Conservation (phyloP, 495 filamentous ascomycete genomes). For the Choiromyces venosus region DNA sequence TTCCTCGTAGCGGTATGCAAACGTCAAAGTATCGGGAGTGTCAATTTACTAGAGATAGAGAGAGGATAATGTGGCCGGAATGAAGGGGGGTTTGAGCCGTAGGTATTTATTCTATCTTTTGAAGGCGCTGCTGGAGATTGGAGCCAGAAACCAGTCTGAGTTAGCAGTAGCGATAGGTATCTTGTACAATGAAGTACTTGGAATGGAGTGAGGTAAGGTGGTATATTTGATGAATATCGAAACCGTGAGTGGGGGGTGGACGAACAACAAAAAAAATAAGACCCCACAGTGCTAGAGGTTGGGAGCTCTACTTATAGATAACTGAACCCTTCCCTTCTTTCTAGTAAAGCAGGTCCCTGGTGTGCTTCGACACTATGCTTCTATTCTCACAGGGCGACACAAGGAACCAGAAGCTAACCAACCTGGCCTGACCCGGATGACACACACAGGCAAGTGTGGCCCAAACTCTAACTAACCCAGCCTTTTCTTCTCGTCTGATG, state of each 20-base stretch:
- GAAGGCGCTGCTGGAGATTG: slow-evolving; percentile 15
- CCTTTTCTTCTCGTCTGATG: background rate
- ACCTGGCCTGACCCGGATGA: background rate
- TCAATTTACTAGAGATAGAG: background rate
- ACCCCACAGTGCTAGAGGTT: background rate
- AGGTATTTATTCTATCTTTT: slow-evolving; percentile 3
- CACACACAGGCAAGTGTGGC: background rate
- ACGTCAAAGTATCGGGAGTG: background rate
- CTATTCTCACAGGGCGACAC: slow-evolving; percentile 1
- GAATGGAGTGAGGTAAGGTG: background rate
- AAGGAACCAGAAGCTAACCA: background rate
- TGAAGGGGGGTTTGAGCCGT: slow-evolving; percentile 1
- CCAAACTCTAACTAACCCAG: slow-evolving; percentile 1
- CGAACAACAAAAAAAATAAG: background rate
- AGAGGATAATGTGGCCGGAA: slow-evolving; percentile 15
- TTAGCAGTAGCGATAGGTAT: background rate
- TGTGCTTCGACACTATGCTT: background rate
- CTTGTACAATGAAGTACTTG: background rate
- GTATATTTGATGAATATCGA: background rate
- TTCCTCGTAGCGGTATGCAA: background rate
- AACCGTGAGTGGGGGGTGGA: background rate
- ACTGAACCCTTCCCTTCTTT: background rate
- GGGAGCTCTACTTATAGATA: background rate
- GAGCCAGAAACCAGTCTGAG: background rate
- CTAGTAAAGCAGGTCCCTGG: background rate